Evolutionary conservation across 1,284 basidiomycete species (phyloP).

Genomic region (Leucoagaricus sp.): DNA sequence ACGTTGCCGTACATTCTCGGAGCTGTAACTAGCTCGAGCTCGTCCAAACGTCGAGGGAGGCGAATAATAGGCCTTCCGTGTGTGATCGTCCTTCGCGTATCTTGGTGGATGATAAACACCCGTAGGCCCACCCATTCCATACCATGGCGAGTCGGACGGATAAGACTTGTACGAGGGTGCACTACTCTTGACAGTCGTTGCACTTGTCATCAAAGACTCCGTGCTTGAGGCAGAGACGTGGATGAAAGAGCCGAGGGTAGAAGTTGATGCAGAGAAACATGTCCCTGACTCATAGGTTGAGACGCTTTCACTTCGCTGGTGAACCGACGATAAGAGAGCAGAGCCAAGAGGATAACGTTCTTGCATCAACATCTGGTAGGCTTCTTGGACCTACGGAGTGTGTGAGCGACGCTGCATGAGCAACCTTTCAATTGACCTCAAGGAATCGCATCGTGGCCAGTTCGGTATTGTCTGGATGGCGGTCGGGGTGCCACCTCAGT

Average conservation of each 20-base stretch:
- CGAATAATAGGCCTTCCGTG: not conserved
- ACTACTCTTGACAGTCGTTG: constrained; percentile 26
- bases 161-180: constrained; percentile 20
- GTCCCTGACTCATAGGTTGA: constrained; percentile 6
- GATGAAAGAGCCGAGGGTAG: constrained; percentile 27
- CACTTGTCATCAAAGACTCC: constrained; percentile 27
- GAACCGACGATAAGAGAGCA: constrained; percentile 16
- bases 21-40: not conserved
- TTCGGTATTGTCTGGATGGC: constrained; percentile 51
- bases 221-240: constrained; percentile 26
- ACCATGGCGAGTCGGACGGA: not conserved
- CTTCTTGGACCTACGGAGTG: constrained; percentile 16
- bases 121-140: not conserved
- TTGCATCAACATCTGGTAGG: constrained; percentile 17
- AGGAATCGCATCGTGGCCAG: constrained; percentile 29
- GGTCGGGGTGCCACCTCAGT: constrained; percentile 82
- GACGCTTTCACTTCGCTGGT: constrained; percentile 20
- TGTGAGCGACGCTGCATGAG: constrained; percentile 7
- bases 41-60: not conserved
- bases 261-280: constrained; percentile 21
- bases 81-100: constrained; percentile 21
- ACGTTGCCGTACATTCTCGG: constrained; percentile 3
- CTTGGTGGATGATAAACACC: constrained; percentile 19
- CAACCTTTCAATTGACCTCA: constrained; percentile 26
- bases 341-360: constrained; percentile 10